Percentiles rank a stretch among this genome's conserved stretches.
Conservation (phyloP, 768 basidiomycete species). For the Mrakia blollopis region DNA sequence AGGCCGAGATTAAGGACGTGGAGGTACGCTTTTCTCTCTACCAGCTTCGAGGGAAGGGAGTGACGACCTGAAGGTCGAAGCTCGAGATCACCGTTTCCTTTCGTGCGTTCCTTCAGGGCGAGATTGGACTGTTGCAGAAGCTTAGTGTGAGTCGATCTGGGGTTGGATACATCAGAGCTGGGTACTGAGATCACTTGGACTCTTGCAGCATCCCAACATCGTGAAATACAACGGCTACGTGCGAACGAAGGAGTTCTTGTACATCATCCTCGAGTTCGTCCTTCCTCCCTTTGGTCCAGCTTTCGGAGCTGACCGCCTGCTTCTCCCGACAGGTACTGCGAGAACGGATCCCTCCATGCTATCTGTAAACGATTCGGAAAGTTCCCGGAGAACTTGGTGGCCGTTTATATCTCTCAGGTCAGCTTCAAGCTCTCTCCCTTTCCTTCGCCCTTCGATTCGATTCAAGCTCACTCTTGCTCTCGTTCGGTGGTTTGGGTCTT, state of each 20-base stretch:
- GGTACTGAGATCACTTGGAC: not conserved
- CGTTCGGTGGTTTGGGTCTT: not conserved
- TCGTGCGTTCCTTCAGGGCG: conserved; percentile 57
- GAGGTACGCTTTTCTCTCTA: conserved; percentile 62
- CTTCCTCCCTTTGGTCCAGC: not conserved
- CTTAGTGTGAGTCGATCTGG: conserved; percentile 59
- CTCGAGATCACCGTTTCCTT: not conserved
- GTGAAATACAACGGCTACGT: conserved; percentile 99
- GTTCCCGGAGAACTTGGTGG: conserved; percentile 94
- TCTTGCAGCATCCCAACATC: conserved; percentile 82
- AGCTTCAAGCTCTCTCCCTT: not conserved
- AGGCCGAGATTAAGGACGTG: conserved; percentile 88
- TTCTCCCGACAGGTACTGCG: conserved; percentile 65
- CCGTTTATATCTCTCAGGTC: conserved; percentile 85
- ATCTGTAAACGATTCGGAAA: conserved; percentile 97
- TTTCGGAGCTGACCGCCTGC: not conserved
- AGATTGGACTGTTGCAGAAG: conserved; percentile 96
- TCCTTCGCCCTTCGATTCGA: too few species aligned
- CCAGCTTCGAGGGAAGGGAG: not conserved
- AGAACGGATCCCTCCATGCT: conserved; percentile 93
- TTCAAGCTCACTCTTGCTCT: too few species aligned
- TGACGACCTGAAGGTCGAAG: too few species aligned
- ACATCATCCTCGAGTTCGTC: conserved; percentile 89
- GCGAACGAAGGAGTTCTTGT: conserved; percentile 86
- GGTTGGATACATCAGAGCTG: not conserved